Percentiles rank a stretch among this genome's conserved stretches.
Evolutionary conservation across 2,329 filamentous ascomycete species (phyloP).

Genomic region (Lomentospora prolificans): DNA sequence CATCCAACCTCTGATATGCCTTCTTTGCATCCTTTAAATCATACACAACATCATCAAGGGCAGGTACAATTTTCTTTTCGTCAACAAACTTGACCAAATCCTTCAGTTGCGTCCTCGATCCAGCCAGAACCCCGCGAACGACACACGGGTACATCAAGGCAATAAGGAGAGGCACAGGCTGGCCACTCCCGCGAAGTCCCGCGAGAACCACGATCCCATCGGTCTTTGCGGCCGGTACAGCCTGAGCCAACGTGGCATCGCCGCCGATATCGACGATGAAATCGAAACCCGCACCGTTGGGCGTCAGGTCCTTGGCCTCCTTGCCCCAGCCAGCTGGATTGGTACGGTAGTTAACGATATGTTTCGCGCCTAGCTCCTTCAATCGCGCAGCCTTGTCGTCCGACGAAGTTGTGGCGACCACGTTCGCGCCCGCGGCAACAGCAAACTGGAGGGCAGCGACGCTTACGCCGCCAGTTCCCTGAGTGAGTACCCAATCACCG

Average conservation of each 20-base stretch:
- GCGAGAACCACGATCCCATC: constrained; percentile 22
- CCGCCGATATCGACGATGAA: constrained; percentile 59
- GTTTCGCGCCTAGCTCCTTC: not conserved
- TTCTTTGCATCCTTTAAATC: not conserved
- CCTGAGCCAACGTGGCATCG: constrained; percentile 47
- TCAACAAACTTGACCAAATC: constrained; percentile 22
- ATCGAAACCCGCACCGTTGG: constrained; percentile 43
- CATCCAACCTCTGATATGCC: not conserved
- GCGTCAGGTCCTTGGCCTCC: constrained; percentile 39
- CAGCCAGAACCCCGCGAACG: constrained; percentile 20
- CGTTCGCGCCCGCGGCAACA: not conserved
- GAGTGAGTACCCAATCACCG: not conserved
- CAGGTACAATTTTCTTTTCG: constrained; percentile 20
- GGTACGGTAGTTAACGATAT: constrained; percentile 21
- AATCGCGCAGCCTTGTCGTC: not conserved
- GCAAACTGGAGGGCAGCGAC: not conserved
- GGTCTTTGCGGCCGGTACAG: constrained; percentile 35
- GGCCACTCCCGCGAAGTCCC: constrained; percentile 16
- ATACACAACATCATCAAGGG: not conserved
- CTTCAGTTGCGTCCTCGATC: constrained; percentile 18
- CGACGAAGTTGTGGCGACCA: not conserved
- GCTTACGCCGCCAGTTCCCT: not conserved
- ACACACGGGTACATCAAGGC: constrained; percentile 18
- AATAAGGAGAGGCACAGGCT: constrained; percentile 17
- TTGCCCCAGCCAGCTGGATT: constrained; percentile 45